Conservation (phyloP, 2,329 filamentous ascomycete species). For the Colletotrichum tropicicola region DNA sequence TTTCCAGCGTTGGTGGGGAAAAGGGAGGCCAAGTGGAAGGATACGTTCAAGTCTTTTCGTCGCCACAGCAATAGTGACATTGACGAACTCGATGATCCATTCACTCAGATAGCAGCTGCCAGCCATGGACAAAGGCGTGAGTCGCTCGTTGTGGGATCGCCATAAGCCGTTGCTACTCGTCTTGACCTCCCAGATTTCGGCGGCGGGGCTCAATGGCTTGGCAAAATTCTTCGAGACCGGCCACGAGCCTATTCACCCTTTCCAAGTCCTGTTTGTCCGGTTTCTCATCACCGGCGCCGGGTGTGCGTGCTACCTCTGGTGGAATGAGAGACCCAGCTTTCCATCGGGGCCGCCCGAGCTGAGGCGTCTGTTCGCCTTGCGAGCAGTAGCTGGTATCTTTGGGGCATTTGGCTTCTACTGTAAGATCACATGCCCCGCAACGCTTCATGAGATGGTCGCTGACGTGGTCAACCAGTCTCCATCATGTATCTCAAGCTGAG, state of each 20-base stretch:
- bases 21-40: too few species aligned
- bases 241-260: slow-evolving; percentile 16
- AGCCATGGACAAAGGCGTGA: slow-evolving; percentile 11
- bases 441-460: not conserved
- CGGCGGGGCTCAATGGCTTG: slow-evolving; percentile 18
- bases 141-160: slow-evolving; percentile 12
- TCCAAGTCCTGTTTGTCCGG: slow-evolving; percentile 22
- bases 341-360: not conserved
- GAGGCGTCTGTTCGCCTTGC: slow-evolving; percentile 6
- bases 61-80: too few species aligned
- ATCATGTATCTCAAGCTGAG: slow-evolving; percentile 25
- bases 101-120: too few species aligned
- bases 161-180: slow-evolving; percentile 20
- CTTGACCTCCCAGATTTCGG: slow-evolving; percentile 9
- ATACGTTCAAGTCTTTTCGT: too few species aligned
- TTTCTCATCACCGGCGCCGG: slow-evolving; percentile 18
- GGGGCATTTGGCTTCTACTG: slow-evolving; percentile 19
- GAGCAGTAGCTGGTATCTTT: slow-evolving; percentile 11
- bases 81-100: too few species aligned
- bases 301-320: not conserved
- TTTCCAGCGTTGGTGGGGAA: too few species aligned
- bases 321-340: not conserved
- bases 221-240: slow-evolving; percentile 17
- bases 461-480: not conserved
- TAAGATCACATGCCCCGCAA: not conserved